Percentiles rank a stretch among this genome's conserved stretches.
phyloP scores from a whole-genome alignment of 2,329 filamentous ascomycete genomes.

The Blastomyces percursus region DNA sequence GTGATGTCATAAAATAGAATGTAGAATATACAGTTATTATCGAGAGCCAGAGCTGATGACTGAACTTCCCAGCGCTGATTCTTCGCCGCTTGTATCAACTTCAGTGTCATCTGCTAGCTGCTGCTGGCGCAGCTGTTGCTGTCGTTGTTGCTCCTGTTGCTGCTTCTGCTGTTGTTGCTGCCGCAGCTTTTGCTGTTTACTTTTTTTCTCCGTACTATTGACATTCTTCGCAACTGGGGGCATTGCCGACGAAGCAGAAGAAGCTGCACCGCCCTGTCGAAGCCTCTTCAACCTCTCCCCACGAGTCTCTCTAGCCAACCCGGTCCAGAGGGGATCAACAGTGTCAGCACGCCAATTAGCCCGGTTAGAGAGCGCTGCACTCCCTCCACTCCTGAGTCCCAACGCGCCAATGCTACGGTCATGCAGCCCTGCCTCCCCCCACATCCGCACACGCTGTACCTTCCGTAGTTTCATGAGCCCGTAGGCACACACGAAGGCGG shows the following conservation, averaged over 20 bases:
- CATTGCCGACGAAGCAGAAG: background rate
- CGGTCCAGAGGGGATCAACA: slow-evolving; percentile 32
- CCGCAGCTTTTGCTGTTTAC: background rate
- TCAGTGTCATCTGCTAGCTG: background rate
- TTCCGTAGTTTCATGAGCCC: slow-evolving; percentile 73
- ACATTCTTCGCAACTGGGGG: background rate
- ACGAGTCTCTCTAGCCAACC: slow-evolving; percentile 30
- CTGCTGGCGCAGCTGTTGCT: background rate
- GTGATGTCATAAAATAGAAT: background rate
- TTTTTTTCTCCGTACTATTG: background rate
- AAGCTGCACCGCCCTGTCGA: slow-evolving; percentile 15
- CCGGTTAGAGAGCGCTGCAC: slow-evolving; percentile 15
- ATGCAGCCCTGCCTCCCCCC: slow-evolving; percentile 44
- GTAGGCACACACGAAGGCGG: slow-evolving; percentile 68
- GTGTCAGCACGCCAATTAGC: slow-evolving; percentile 36
- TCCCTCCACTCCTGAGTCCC: slow-evolving; percentile 16
- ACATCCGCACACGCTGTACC: slow-evolving; percentile 85
- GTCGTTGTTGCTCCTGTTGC: background rate
- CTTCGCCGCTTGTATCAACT: background rate
- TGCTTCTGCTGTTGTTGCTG: background rate
- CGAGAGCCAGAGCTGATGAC: background rate
- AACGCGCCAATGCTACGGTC: slow-evolving; percentile 5
- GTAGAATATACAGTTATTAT: background rate
- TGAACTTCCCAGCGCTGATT: background rate
- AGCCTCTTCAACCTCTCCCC: slow-evolving; percentile 29